Conservation (phyloP, 176 grass and related monocot species). For the Triticum aestivum region DNA sequence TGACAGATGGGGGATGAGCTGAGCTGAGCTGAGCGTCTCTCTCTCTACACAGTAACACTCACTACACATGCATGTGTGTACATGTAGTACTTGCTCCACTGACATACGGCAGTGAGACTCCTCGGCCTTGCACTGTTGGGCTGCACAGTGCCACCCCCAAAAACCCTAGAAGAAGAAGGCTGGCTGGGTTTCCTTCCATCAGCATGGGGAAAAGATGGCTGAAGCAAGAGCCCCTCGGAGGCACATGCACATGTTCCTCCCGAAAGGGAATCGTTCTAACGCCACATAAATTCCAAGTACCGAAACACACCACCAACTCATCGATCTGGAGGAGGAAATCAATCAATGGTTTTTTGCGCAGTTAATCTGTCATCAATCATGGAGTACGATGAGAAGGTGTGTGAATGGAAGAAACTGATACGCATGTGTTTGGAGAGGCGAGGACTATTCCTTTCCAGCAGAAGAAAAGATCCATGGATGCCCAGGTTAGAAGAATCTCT, state of each 20-base stretch:
- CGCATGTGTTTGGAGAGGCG: constrained; percentile 17
- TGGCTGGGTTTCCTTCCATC: constrained; percentile 36
- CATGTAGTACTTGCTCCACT: constrained; percentile 79
- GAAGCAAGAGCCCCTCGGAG: constrained; percentile 34
- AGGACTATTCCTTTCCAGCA: constrained; percentile 49
- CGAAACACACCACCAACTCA: not conserved
- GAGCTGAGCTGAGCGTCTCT: not conserved
- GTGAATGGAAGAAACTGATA: not conserved
- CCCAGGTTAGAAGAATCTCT: constrained; percentile 34
- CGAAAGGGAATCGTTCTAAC: constrained; percentile 29
- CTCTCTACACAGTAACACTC: not conserved
- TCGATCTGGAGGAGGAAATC: not conserved
- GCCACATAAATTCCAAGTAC: not conserved
- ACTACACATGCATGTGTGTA: constrained; percentile 41
- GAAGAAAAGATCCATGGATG: constrained; percentile 51
- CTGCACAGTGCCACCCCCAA: constrained; percentile 45
- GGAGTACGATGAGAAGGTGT: not conserved
- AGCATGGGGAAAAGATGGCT: constrained; percentile 53
- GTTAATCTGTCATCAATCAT: not conserved
- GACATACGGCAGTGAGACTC: constrained; percentile 81
- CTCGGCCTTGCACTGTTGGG: constrained; percentile 52
- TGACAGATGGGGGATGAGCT: constrained; percentile 63
- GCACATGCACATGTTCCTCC: constrained; percentile 40
- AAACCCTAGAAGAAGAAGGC: constrained; percentile 45
- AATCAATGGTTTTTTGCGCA: not conserved